phyloP scores from a whole-genome alignment of 2,329 filamentous ascomycete species.

The Alternaria tenuissima region DNA sequence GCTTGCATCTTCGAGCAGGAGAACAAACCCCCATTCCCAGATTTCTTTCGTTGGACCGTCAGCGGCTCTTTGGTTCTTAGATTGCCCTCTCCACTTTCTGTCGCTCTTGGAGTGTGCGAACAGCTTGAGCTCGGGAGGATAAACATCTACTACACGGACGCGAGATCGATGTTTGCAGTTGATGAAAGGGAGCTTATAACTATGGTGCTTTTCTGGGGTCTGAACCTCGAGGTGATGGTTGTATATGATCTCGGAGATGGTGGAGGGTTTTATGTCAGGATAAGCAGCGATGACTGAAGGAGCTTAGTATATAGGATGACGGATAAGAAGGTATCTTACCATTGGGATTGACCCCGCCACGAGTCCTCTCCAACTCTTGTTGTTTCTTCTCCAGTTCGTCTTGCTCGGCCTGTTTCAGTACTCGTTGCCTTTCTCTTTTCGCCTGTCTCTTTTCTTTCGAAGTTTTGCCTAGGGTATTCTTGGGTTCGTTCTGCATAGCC shows the following conservation, averaged over 20 bases:
- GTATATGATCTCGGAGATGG: slow-evolving; percentile 58
- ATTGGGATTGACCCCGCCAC: slow-evolving; percentile 48
- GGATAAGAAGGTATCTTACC: slow-evolving; percentile 43
- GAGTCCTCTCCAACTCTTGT: slow-evolving; percentile 22
- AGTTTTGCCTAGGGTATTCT: slow-evolving; percentile 28
- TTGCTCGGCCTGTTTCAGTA: slow-evolving; percentile 44
- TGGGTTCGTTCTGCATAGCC: slow-evolving; percentile 24
- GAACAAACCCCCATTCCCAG: slow-evolving; percentile 87
- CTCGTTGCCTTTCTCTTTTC: slow-evolving; percentile 46
- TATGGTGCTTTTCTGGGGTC: slow-evolving; percentile 43
- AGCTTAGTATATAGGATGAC: slow-evolving; percentile 11
- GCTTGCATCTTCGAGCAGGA: slow-evolving; percentile 77
- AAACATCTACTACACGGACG: slow-evolving; percentile 84
- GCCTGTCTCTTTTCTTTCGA: slow-evolving; percentile 48
- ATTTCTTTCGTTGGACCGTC: slow-evolving; percentile 54
- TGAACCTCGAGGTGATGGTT: slow-evolving; percentile 52
- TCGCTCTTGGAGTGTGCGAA: slow-evolving; percentile 66
- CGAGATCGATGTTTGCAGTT: slow-evolving; percentile 74
- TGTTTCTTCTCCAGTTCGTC: slow-evolving; percentile 34
- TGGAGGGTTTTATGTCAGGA: slow-evolving; percentile 46
- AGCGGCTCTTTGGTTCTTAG: slow-evolving; percentile 49
- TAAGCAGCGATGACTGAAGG: slow-evolving; percentile 58
- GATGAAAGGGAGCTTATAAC: slow-evolving; percentile 71
- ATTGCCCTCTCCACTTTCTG: slow-evolving; percentile 36
- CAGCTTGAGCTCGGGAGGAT: slow-evolving; percentile 72